Percentiles rank a stretch among this genome's conserved stretches.
phyloP scores from a whole-genome alignment of 169 alveolate species.

The Plasmodium reichenowi region DNA sequence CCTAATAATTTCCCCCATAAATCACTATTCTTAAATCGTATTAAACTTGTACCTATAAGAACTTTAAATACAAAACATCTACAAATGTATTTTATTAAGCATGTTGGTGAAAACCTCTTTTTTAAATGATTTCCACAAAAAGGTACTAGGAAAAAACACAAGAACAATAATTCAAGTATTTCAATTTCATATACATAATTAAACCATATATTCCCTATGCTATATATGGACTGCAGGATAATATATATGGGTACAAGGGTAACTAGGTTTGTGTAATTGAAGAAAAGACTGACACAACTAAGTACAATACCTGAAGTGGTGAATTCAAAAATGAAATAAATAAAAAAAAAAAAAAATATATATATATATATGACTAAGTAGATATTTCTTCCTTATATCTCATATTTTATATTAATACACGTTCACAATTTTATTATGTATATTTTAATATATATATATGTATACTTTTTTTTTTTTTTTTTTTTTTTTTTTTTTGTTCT shows the following conservation, averaged over 20 bases:
- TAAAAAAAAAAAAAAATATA: background rate
- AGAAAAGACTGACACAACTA: background rate
- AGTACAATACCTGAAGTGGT: slow-evolving; percentile 14
- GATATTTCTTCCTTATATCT: no score
- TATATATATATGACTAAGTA: background rate
- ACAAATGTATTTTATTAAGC: slow-evolving; percentile 12
- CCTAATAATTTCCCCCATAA: slow-evolving; percentile 54
- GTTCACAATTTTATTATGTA: background rate
- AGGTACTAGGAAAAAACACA: slow-evolving; percentile 29
- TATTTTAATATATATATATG: background rate
- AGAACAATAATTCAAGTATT: slow-evolving; percentile 24
- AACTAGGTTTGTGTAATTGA: slow-evolving; percentile 8
- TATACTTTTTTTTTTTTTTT: background rate
- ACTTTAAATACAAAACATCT: slow-evolving; percentile 62
- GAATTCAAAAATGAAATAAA: background rate
- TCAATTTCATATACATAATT: slow-evolving; percentile 42
- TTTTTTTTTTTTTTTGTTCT: background rate
- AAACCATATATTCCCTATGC: slow-evolving; percentile 60
- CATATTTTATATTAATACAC: background rate
- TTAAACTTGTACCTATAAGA: slow-evolving; percentile 41
- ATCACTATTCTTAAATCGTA: slow-evolving; percentile 27
- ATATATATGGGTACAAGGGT: slow-evolving; percentile 24
- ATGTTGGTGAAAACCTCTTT: slow-evolving; percentile 11
- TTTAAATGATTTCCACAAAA: slow-evolving; percentile 14
- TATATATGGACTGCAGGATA: slow-evolving; percentile 29